phyloP scores from a whole-genome alignment of 1,139 yeast species.

The Sugiyamaella grinbergsii region DNA sequence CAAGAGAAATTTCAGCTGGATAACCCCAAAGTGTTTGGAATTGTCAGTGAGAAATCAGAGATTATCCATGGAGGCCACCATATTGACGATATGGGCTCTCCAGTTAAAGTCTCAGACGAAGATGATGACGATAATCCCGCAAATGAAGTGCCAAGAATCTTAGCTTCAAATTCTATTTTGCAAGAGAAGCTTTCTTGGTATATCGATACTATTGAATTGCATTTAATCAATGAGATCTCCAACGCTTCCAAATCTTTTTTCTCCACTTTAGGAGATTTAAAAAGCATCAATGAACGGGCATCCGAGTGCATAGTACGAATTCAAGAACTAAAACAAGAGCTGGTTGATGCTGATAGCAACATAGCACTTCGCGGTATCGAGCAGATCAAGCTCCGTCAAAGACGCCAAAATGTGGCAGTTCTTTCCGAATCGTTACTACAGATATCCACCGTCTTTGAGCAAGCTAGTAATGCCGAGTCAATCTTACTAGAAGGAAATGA shows the following conservation, averaged over 20 bases:
- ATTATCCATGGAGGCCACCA: slow-evolving; percentile 33
- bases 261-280: slow-evolving; percentile 76
- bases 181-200: slow-evolving; percentile 83
- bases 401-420: slow-evolving; percentile 60
- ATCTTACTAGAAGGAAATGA: slow-evolving; percentile 24
- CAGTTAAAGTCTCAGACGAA: slow-evolving; percentile 12
- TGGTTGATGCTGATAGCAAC: slow-evolving; percentile 47
- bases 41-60: slow-evolving; percentile 62
- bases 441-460: slow-evolving; percentile 31
- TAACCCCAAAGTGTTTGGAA: slow-evolving; percentile 80
- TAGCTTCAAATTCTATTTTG: slow-evolving; percentile 56
- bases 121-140: slow-evolving; percentile 26
- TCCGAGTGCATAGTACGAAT: slow-evolving; percentile 54
- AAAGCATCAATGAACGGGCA: slow-evolving; percentile 61
- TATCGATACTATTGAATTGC: slow-evolving; percentile 80
- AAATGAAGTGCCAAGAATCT: slow-evolving; percentile 33
- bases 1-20: slow-evolving; percentile 74
- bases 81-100: slow-evolving; percentile 6
- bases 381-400: slow-evolving; percentile 54
- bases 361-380: slow-evolving; percentile 58
- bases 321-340: slow-evolving; percentile 46
- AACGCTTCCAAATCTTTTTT: slow-evolving; percentile 83
- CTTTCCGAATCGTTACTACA: slow-evolving; percentile 71
- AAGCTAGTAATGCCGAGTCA: slow-evolving; percentile 33
- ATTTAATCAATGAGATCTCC: slow-evolving; percentile 79